phyloP scores from a whole-genome alignment of 2,329 filamentous ascomycete species.

The Fusarium sp. region DNA sequence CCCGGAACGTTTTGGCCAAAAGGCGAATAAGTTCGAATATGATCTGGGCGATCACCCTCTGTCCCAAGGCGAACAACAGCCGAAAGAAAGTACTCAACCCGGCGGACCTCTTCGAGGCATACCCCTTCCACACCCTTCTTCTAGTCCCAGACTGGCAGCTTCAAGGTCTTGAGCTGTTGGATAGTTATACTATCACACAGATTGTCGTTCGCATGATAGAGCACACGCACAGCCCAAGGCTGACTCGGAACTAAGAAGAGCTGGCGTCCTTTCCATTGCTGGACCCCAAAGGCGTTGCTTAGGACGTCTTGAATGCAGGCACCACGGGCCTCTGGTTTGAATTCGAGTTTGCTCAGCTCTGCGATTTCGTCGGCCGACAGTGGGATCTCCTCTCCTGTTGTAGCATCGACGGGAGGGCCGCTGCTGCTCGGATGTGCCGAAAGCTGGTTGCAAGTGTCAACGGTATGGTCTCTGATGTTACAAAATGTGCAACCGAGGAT shows the following conservation, averaged over 20 bases:
- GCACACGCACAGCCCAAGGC: not conserved
- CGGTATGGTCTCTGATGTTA: too few species aligned
- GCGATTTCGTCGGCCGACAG: not conserved
- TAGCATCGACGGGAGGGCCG: too few species aligned
- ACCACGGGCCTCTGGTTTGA: not conserved
- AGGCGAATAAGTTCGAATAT: not conserved
- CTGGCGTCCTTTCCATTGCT: not conserved
- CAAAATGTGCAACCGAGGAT: too few species aligned
- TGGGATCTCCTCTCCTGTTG: rapidly evolving
- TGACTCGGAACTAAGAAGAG: rapidly evolving
- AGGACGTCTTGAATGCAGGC: not conserved
- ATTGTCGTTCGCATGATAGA: not conserved
- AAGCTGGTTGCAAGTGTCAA: too few species aligned
- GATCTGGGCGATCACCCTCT: not conserved
- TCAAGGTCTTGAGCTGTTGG: not conserved
- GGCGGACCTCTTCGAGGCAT: too few species aligned
- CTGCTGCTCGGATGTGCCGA: too few species aligned
- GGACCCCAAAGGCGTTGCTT: rapidly evolving
- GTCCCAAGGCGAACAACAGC: not conserved
- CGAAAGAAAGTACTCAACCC: not conserved
- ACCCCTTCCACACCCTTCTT: rapidly evolving
- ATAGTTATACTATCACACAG: not conserved
- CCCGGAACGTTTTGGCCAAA: not conserved
- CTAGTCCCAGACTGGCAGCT: not conserved
- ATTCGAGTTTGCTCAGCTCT: not conserved